Base-by-base conservation (phyloP, 768 basidiomycete genomes). In the Leccinum subtestaceum region DNA sequence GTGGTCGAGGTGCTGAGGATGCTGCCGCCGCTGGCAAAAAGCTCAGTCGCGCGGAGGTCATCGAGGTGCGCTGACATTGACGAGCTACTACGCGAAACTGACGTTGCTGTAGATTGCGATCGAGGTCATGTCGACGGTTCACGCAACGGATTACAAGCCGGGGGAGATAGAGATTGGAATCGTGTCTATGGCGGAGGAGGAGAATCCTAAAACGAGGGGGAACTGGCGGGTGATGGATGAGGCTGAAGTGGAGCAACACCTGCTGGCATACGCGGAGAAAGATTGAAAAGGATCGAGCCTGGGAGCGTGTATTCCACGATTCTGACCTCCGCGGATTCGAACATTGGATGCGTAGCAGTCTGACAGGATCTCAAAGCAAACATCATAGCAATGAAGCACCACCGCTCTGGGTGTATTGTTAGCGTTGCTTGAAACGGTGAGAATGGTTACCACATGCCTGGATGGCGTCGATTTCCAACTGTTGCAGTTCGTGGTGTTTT, bases 151-250 rank as follows among this genome's bases (percentile, higher is more conserved):
- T 72, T 97, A 94, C 79, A 99, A 98, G 75, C 80, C 93, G 0
- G 87, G 86, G 10, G 97, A 98, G 74, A 91, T 98, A 67, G 97
- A 99, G 74, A 92, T 99, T 63, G 96, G 94, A 0, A 90, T 98
- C 55, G 89, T 93, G 21, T 96, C 93, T 27, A 81, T 80, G 1
- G 81, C 82, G 36, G 80, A 85, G 7, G 89, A 89, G 17, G 94
- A 96, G 70, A 76, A 81, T 60, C 76, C 75, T 59, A 90, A 92
- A 78, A 85, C 82, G 40, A 78, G 81, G 62, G 92, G 92, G 31
- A 70, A 79, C 55, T 94, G 92, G 92, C 82, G 92, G 34, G 86
- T 89, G 48, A 84, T 94, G 85, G 78, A 75, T 38, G 85, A 90
- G 69, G 80, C 72, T 21, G 92, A 94, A 73, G 86, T 93, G 38